Percentiles rank a stretch among this genome's conserved stretches.
Evolutionary conservation across 768 basidiomycete genomes (phyloP).

Genomic region (Suillus subalutaceus): DNA sequence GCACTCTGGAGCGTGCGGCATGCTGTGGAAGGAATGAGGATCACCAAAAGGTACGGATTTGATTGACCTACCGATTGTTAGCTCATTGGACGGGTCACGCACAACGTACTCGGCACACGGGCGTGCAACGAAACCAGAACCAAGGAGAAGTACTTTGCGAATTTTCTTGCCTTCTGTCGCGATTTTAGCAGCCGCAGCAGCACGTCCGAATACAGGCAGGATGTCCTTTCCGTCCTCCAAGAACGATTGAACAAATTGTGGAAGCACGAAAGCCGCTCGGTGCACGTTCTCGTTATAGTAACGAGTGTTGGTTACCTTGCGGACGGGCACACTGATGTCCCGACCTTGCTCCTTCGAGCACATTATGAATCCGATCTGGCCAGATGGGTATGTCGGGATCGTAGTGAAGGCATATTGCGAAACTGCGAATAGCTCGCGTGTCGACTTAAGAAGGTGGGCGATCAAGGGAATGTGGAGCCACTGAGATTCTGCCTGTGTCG

Average conservation of each 20-base stretch:
- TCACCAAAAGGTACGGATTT: background rate
- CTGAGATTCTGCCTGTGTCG: constrained; percentile 93
- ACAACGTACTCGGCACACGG: constrained; percentile 96
- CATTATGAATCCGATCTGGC: constrained; percentile 94
- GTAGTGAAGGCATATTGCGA: constrained; percentile 94
- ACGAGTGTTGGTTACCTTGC: constrained; percentile 67
- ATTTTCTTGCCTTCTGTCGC: constrained; percentile 54
- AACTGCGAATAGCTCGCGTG: constrained; percentile 73
- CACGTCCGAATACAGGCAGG: constrained; percentile 75
- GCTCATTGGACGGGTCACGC: constrained; percentile 74
- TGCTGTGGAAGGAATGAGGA: constrained; percentile 44
- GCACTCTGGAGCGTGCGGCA: constrained; percentile 87
- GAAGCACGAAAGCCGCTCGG: constrained; percentile 81
- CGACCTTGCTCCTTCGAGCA: constrained; percentile 77
- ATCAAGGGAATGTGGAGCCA: constrained; percentile 95
- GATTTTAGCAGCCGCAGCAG: constrained; percentile 46
- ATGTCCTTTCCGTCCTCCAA: constrained; percentile 75
- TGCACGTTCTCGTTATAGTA: constrained; percentile 91
- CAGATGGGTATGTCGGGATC: constrained; percentile 98
- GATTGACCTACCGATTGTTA: constrained; percentile 73
- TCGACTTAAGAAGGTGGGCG: constrained; percentile 68
- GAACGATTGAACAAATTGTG: constrained; percentile 83
- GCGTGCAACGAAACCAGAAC: constrained; percentile 92
- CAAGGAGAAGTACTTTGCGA: constrained; percentile 79
- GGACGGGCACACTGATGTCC: constrained; percentile 72